Evolutionary conservation across 805 yeast species (phyloP), one percentile per base, ranked within the genome.

Genomic region (Nakazawaea peltata): DNA sequence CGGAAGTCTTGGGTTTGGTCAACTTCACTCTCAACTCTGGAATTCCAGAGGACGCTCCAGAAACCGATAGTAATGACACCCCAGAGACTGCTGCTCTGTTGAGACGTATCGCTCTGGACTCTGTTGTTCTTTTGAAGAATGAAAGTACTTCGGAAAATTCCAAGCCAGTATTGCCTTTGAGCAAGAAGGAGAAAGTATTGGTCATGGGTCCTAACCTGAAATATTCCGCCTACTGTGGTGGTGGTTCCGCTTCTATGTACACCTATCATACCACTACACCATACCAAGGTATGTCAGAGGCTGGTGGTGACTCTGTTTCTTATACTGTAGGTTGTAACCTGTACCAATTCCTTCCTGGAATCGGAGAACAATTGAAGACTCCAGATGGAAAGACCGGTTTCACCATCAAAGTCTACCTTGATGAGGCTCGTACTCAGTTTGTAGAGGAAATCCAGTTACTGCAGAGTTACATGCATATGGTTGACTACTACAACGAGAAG

Each of bases 191-290:
- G 12, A 55, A 48, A 3, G 57, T 65, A 19, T 71, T 74, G 2
- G 66, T 77, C 15, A 69, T 77, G 47, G 84, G 83, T 5, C 81
- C 81, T 23, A 72, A 70, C 42, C 80, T 74, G 19, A 71, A 63
- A 43, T 50, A 47, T 29, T 59, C 74, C 5, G 63, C 67, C 28
- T 67, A 59, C 42, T 67, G 72, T 19, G 81, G 82, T 40, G 82
- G 82, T 43, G 82, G 82, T 7, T 74, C 80, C 19, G 80, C 81
- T 22, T 57, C 74, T 5, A 53, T 73, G 45, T 50, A 53, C 19
- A 64, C 74, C 4, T 63, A 69, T 48, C 68, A 71, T 49, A 53
- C 61, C 13, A 60, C 69, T 10, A 55, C 74, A n/a, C 76, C 77
- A 4, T 64, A 48, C 33, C 69, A 70, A 15, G 76, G 71, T 12